phyloP scores from a whole-genome alignment of 2,329 filamentous ascomycete genomes.

The Aspergillus ustus region DNA sequence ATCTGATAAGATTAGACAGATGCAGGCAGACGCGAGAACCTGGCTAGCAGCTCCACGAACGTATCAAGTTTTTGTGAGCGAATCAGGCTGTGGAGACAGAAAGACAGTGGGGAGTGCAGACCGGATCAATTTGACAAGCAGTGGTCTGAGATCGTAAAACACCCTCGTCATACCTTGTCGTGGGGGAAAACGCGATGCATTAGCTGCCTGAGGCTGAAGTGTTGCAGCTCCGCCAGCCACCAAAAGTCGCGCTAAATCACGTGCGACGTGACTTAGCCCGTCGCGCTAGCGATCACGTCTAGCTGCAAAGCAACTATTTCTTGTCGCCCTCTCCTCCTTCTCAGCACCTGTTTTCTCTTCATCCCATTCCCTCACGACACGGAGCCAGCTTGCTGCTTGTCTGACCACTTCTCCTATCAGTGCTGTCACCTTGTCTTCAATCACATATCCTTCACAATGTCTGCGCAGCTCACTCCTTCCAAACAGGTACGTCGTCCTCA shows the following conservation, averaged over 20 bases:
- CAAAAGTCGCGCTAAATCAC: conserved; percentile 39
- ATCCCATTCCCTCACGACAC: conserved; percentile 26
- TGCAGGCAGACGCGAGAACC: background rate
- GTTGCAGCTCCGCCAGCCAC: conserved; percentile 21
- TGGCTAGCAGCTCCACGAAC: background rate
- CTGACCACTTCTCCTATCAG: conserved; percentile 20
- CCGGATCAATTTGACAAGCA: conserved; percentile 19
- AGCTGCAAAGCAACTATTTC: conserved; percentile 39
- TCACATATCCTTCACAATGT: conserved; percentile 60
- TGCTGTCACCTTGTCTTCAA: background rate
- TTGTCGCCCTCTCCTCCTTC: conserved; percentile 30
- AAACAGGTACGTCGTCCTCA: conserved; percentile 66
- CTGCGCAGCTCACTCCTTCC: conserved; percentile 74
- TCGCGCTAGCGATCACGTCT: conserved; percentile 44
- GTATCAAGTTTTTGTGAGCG: background rate
- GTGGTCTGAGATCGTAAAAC: conserved; percentile 26
- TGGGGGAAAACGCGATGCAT: conserved; percentile 9
- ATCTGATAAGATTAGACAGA: conserved; percentile 13
- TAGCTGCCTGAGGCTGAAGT: conserved; percentile 3
- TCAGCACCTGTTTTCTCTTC: conserved; percentile 32
- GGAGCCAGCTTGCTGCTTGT: conserved; percentile 27
- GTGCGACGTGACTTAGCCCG: conserved; percentile 45
- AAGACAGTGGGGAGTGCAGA: conserved; percentile 18
- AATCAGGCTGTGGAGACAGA: conserved; percentile 14
- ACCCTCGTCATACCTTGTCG: background rate